Base-by-base conservation (phyloP, 371 early-diverging fungal genomes). In the Syncephalastrum racemosum region DNA sequence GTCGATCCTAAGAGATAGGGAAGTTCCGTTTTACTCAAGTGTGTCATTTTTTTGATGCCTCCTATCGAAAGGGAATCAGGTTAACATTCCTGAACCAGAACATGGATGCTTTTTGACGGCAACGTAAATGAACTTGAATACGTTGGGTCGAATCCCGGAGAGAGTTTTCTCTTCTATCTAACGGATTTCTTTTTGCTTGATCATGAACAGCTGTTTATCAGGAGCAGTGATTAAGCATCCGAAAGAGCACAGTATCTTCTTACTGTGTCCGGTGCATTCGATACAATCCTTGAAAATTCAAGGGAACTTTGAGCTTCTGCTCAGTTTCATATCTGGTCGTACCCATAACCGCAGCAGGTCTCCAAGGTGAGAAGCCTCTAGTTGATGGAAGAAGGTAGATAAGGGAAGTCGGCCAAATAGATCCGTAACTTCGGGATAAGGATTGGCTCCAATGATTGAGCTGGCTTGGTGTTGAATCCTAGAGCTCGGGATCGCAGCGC, bases 1-100 rank as follows among this genome's bases (percentile, higher is more conserved):
- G 84, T 79, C 81, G 76, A 81, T 78, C 84, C 80, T 81, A 83
- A 81, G 81, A 74, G 67, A 77, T 70, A 69, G 76, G 78, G 75
- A 61, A 82, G 62, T 50, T 68, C 77, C 69, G 70, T 65, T 68
- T 75, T 62, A 55, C 71, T 51, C 40, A 61, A 63, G 49, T 43
- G 27, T 27, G 64, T 46, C 56, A 50, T 63, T 63, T 67, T 46
- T 55, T 39, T 64, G 59, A 48, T 54, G 56, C 68, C 66, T 54
- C 57, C 59, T 77, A 72, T 79, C 79, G 80, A 81, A 83, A 81
- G 83, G 82, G 84, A 77, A 83, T 67, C 74, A 62, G 79, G 84
- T 82, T 80, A 71, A 82, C 60, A 83, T 81, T 81, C 82, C 79
- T 63, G 77, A 68, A 77, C 77, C 74, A 63, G 74, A 73, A 79